These are phyloP conservation scores for Nicotiana rustica DNA, from an alignment of 305 asterid genomes.

Conservation along the genomic window DNA sequence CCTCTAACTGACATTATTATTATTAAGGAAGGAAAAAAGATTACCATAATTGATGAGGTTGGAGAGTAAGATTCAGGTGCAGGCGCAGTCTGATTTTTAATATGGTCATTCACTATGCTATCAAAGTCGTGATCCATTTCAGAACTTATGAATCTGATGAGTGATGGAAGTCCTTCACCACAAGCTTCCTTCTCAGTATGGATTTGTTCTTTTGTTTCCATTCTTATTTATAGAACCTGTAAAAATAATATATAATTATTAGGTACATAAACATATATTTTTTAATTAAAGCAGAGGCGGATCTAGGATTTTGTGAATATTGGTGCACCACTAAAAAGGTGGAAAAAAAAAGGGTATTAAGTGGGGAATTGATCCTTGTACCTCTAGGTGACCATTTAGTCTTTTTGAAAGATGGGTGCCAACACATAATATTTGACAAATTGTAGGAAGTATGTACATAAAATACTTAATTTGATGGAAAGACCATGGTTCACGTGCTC, in stretches of 20 bases:
- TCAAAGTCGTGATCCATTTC: constrained; percentile 33
- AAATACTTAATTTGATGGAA: no score
- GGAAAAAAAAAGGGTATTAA: no score
- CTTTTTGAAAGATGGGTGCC: no score
- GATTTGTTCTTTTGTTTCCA: constrained; percentile 29
- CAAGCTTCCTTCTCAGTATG: not conserved
- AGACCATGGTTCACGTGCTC: no score
- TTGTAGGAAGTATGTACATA: no score
- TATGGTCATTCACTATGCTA: constrained; percentile 29
- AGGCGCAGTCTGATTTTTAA: not conserved
- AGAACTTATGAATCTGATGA: constrained; percentile 35
- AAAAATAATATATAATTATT: not conserved
- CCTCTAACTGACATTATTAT: not conserved
- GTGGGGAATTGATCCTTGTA: no score
- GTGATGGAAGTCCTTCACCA: constrained; percentile 34
- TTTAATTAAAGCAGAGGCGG: no score
- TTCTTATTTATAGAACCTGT: not conserved
- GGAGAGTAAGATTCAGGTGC: not conserved
- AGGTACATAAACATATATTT: not conserved
- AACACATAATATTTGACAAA: no score
- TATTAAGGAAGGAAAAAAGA: not conserved
- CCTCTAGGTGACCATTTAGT: no score
- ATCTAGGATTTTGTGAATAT: no score
- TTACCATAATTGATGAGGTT: not conserved
- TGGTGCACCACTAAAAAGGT: no score